Evolutionary conservation across 169 alveolate species (phyloP).

Genomic region (Miamiensis avidus): DNA sequence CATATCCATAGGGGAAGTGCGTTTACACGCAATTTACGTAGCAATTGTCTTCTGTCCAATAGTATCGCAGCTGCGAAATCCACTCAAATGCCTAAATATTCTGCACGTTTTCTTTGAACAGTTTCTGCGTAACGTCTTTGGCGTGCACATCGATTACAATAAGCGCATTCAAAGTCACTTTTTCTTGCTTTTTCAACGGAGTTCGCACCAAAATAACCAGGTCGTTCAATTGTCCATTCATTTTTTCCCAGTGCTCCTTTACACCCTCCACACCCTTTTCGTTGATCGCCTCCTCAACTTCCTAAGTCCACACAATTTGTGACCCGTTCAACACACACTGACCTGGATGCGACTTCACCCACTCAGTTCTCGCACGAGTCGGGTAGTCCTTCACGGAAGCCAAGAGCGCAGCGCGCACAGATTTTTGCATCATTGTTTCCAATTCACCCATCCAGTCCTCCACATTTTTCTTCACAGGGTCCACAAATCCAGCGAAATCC

Average conservation of each 20-base stretch:
- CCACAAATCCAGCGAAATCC: slow-evolving; percentile 78
- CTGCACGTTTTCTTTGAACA: slow-evolving; percentile 63
- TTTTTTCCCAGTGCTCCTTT: slow-evolving; percentile 61
- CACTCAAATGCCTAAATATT: slow-evolving; percentile 86
- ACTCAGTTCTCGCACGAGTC: slow-evolving; percentile 83
- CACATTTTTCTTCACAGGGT: slow-evolving; percentile 88
- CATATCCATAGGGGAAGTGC: slow-evolving; percentile 89
- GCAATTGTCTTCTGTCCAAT: slow-evolving; percentile 95
- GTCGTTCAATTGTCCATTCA: slow-evolving; percentile 84
- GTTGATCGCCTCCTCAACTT: slow-evolving; percentile 88
- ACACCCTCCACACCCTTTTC: slow-evolving; percentile 68
- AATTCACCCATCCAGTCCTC: slow-evolving; percentile 94
- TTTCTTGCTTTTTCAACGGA: slow-evolving; percentile 83
- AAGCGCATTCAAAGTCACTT: slow-evolving; percentile 90
- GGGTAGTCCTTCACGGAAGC: slow-evolving; percentile 81
- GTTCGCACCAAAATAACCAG: slow-evolving; percentile 91
- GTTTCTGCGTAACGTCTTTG: slow-evolving; percentile 89
- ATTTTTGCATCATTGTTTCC: slow-evolving; percentile 87
- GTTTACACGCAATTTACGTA: slow-evolving; percentile 87
- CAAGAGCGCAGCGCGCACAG: slow-evolving; percentile 80
- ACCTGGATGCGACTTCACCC: slow-evolving; percentile 93
- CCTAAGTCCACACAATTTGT: slow-evolving; percentile 92
- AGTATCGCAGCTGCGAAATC: slow-evolving; percentile 93
- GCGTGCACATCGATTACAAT: slow-evolving; percentile 96
- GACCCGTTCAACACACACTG: slow-evolving; percentile 89